phyloP scores from a whole-genome alignment of 345 rosid species.

The Boechera divaricarpa region DNA sequence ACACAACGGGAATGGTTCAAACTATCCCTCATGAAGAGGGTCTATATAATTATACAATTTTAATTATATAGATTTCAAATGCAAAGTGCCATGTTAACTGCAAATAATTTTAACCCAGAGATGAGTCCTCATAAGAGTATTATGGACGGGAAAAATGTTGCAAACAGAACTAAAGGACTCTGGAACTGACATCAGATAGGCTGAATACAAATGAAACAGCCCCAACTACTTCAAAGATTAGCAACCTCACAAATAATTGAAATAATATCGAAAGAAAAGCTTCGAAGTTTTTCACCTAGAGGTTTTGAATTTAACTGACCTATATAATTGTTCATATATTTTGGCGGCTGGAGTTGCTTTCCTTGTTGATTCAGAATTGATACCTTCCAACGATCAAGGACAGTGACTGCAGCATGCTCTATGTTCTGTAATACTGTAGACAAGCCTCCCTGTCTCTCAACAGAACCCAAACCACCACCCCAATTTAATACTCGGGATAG shows the following conservation, averaged over 20 bases:
- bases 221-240: slow-evolving; percentile 11
- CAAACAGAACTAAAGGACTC: not conserved
- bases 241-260: slow-evolving; percentile 16
- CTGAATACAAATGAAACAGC: not conserved
- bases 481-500: slow-evolving; percentile 84
- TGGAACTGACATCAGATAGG: slow-evolving; percentile 13
- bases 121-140: not conserved
- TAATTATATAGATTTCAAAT: not conserved
- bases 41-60: not conserved
- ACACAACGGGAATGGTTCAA: slow-evolving; percentile 8
- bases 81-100: not conserved
- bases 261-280: slow-evolving; percentile 13
- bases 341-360: slow-evolving; percentile 65
- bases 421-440: slow-evolving; percentile 68
- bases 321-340: slow-evolving; percentile 90
- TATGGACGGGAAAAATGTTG: not conserved
- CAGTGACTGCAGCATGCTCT: slow-evolving; percentile 87
- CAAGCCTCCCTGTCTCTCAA: slow-evolving; percentile 88
- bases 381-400: slow-evolving; percentile 93
- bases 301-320: slow-evolving; percentile 53
- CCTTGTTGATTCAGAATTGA: slow-evolving; percentile 63
- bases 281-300: not conserved
- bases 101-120: not conserved
- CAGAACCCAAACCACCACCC: slow-evolving; percentile 88
- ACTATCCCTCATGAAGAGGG: slow-evolving; percentile 5